phyloP scores from a whole-genome alignment of 768 basidiomycete genomes.

The Suillus weaverae region DNA sequence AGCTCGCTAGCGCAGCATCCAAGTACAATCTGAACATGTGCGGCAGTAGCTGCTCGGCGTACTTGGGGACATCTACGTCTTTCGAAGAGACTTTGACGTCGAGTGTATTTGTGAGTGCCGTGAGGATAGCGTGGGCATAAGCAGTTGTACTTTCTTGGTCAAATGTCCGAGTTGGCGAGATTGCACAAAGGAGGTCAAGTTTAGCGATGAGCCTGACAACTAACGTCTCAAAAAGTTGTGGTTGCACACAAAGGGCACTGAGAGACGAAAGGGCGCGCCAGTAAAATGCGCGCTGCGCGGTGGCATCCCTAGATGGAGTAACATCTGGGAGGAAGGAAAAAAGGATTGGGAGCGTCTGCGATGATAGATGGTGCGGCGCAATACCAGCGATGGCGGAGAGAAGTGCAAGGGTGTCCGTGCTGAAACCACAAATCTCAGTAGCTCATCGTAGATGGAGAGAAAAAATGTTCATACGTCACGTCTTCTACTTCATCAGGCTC shows the following conservation, averaged over 20 bases:
- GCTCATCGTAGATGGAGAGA: background rate
- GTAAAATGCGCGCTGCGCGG: constrained; percentile 56
- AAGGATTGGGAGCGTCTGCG: constrained; percentile 78
- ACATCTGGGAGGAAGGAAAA: constrained; percentile 72
- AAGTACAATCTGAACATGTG: constrained; percentile 66
- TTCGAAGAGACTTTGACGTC: constrained; percentile 47
- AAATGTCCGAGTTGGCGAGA: constrained; percentile 25
- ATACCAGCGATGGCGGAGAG: constrained; percentile 59
- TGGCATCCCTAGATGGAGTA: constrained; percentile 56
- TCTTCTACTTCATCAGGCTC: constrained; percentile 56
- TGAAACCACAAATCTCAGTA: constrained; percentile 27
- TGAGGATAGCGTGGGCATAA: constrained; percentile 83
- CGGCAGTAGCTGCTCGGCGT: constrained; percentile 74
- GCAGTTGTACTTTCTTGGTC: constrained; percentile 69
- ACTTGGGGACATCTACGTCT: constrained; percentile 77
- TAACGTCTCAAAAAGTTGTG: constrained; percentile 81
- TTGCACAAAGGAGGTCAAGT: constrained; percentile 65
- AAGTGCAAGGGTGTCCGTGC: constrained; percentile 59
- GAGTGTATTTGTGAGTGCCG: constrained; percentile 65
- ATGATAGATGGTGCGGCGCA: constrained; percentile 65
- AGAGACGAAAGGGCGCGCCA: constrained; percentile 71
- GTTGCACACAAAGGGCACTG: constrained; percentile 67
- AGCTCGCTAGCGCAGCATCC: constrained; percentile 34
- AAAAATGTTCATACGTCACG: constrained; percentile 39
- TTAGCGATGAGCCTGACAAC: constrained; percentile 76